Base-by-base conservation (phyloP, 108 stramenopile species). In the Cyclotella sp. region DNA sequence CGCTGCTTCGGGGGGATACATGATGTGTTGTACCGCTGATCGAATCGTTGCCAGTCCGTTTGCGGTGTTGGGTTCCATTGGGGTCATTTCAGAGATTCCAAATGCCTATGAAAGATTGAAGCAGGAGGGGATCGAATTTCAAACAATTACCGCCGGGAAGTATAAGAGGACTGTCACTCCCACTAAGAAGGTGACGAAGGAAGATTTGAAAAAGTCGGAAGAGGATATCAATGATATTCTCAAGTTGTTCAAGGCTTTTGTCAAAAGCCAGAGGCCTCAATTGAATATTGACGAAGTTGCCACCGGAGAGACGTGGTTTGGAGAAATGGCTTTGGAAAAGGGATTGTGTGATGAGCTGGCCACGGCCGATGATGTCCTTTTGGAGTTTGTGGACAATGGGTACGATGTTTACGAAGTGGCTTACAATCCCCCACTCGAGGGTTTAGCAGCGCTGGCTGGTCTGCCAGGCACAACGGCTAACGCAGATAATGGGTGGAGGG, bases 221-320 rank as follows among this genome's bases (percentile, higher is more conserved):
- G 90, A 89, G 68, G 96, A 97, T 63, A 78, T 97, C 55, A 85
- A 87, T 52, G 76, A 85, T 27, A 91, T 98, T 73, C 85, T 95
- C 73, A 81, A 66, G 7, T 75, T 96, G 47, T 98, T 98, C 82
- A 92, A 92, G 54, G 59, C 70, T 14, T 97, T 93, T 78, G 92
- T 98, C 22, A 58, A 78, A 29, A 76, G 74, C 70, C 90, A 97
- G 60, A 87, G 97, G 12, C 96, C 96, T 3, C 64, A 74, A 27
- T 80, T 98, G 55, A 91, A 97, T 71, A 95, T 98, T 54, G 94
- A 96, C 5, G 58, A 78, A 14, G 93, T 97, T 26, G 95, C 96
- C 11, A 98, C 97, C 11, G 97, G 97, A 1, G 97, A 98, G 62
- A 95, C 94, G 7, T 98, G 97, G 97, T 95, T 95, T 73, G 97